Evolutionary conservation across 768 basidiomycete genomes (phyloP).

Genomic region (Tricholoma bakamatsutake): DNA sequence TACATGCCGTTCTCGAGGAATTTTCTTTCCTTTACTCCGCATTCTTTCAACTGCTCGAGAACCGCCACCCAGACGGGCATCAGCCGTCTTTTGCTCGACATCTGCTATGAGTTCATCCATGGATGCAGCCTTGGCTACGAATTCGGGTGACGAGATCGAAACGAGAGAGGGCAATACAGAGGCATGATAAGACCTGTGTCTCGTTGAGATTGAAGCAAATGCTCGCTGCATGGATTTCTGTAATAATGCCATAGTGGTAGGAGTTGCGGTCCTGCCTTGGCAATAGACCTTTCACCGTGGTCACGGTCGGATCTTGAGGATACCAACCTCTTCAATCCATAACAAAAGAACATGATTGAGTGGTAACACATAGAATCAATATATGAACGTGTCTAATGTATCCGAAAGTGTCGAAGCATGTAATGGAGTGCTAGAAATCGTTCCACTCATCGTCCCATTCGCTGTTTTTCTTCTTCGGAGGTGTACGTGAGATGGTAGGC

Average conservation of each 20-base stretch:
- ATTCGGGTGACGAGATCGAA: constrained; percentile 67
- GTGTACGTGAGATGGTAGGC: neutral
- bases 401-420: neutral
- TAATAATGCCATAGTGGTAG: constrained; percentile 13
- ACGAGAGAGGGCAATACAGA: constrained; percentile 68
- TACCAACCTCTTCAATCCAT: neutral
- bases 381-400: neutral
- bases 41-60: constrained; percentile 69
- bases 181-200: constrained; percentile 53
- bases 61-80: constrained; percentile 68
- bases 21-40: constrained; percentile 70
- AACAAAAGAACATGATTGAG: neutral
- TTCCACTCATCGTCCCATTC: constrained; percentile 82
- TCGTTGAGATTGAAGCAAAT: constrained; percentile 1
- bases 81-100: constrained; percentile 52
- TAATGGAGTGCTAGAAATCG: constrained; percentile 49
- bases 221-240: constrained; percentile 11
- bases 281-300: neutral
- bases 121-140: constrained; percentile 53
- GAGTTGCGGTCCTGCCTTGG: neutral
- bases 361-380: neutral
- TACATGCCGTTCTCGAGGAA: constrained; percentile 77
- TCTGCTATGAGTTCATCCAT: constrained; percentile 70
- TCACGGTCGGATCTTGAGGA: constrained; percentile 3
- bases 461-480: constrained; percentile 34